phyloP scores from a whole-genome alignment of 1,139 yeast species.

The Yarrowia galli region DNA sequence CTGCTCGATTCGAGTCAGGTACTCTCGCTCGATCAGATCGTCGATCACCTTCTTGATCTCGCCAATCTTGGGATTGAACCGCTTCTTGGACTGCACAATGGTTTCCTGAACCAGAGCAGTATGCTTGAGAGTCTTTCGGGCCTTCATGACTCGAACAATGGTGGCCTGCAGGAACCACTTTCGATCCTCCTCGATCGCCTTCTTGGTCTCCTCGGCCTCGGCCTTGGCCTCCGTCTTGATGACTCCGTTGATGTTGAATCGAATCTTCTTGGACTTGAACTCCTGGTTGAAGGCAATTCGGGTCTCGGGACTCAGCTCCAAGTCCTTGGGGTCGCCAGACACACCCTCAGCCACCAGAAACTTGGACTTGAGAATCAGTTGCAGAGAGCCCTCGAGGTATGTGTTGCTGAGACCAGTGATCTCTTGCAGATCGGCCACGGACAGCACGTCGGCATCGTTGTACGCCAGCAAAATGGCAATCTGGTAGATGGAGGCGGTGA shows the following conservation, averaged over 20 bases:
- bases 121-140: conserved; percentile 80
- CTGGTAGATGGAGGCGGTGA: conserved; percentile 85
- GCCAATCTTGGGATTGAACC: conserved; percentile 84
- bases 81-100: conserved; percentile 79
- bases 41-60: conserved; percentile 91
- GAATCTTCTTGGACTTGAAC: conserved; percentile 82
- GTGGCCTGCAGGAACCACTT: conserved; percentile 89
- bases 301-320: conserved; percentile 55
- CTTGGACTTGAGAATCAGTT: conserved; percentile 80
- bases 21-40: conserved; percentile 83
- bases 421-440: conserved; percentile 67
- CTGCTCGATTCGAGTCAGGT: conserved; percentile 76
- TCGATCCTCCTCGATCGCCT: conserved; percentile 87
- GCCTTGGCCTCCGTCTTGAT: conserved; percentile 77
- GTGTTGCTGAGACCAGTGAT: conserved; percentile 72
- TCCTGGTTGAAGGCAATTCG: conserved; percentile 76
- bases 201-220: conserved; percentile 82
- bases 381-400: conserved; percentile 74
- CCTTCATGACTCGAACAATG: conserved; percentile 96
- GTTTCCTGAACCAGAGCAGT: conserved; percentile 87
- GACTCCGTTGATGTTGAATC: conserved; percentile 84
- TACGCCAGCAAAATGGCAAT: conserved; percentile 83
- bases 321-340: conserved; percentile 42
- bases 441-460: conserved; percentile 67
- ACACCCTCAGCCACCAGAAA: conserved; percentile 66